Base-by-base conservation (phyloP, 257 asterid genomes). In the Striga asiatica region DNA sequence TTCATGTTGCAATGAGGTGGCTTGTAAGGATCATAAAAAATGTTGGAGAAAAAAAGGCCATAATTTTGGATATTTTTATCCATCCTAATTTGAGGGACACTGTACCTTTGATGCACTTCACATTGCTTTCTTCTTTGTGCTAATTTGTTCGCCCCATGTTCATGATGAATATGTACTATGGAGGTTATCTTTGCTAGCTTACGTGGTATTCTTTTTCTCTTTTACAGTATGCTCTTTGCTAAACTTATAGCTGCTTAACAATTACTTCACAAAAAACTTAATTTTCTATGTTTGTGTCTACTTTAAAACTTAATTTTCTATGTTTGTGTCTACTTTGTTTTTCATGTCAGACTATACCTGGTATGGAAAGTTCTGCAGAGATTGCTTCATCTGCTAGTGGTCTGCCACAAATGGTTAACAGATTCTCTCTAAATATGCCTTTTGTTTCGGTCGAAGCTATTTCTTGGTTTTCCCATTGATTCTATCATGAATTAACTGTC, bases 351-450 rank as follows among this genome's bases (percentile, higher is more conserved):
- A 84, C 93, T 62, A 92, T 92, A 58, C 94, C 95, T 37, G 94
- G 94, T 32, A 82, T 88, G 97, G 97, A 88, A 77, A 71, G 71
- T 67, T 71, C 54, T 57, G 68, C 79, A 10, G 95, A 85, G 72
- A 71, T 55, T 18, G 68, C 82, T 51, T 67, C 88, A 58, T 75
- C 79, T 27, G 78, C 82, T 69, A 94, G 95, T 41, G 99, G 97
- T 68, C 86, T 92, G 56, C 93, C 94, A 6, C 97, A 88, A 70
- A 88, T 85, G 95, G 97, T 84, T 71, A 79, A 50, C 68, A 58
- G 29, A 52, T 59, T 28, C 21, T 27, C 41, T 59, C 71, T 43
- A 9, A 8, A 50, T 58, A 47, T 47, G 49, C 60, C 56, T 56
- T 22, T 14, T 23, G 43, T 34, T 54, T 35, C 48, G 50, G 63